Percentiles rank a stretch among this genome's conserved stretches.
phyloP scores from a whole-genome alignment of 345 rosid species.

The Stellera chamaejasme region DNA sequence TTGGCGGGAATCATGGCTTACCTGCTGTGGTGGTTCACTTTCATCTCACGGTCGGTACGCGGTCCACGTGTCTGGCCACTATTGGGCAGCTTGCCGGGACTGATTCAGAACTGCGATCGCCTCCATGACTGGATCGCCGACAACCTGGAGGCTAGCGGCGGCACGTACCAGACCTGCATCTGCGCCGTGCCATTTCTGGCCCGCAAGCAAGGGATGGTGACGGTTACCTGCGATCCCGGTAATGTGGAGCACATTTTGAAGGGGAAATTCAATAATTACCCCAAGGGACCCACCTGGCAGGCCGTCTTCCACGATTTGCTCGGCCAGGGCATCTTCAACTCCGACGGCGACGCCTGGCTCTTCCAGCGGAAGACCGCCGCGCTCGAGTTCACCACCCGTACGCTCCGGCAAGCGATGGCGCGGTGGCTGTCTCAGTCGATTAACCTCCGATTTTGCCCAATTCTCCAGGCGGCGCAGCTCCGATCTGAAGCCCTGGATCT shows the following conservation, averaged over 20 bases:
- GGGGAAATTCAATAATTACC: conserved; percentile 80
- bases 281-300: conserved; percentile 98
- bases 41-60: conserved; percentile 67
- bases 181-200: conserved; percentile 82
- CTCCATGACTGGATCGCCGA: conserved; percentile 98
- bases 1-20: conserved; percentile 65
- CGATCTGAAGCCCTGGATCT: conserved; percentile 55
- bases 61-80: conserved; percentile 96
- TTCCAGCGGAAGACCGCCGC: conserved; percentile 97
- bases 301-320: conserved; percentile 90
- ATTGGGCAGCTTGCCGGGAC: conserved; percentile 87
- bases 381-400: conserved; percentile 90
- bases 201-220: conserved; percentile 82
- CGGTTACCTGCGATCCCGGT: conserved; percentile 93
- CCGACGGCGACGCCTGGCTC: conserved; percentile 92
- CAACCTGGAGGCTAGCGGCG: conserved; percentile 86
- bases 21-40: conserved; percentile 66
- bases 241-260: conserved; percentile 86
- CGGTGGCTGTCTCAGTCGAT: conserved; percentile 89
- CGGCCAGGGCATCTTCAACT: conserved; percentile 89
- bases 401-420: conserved; percentile 97
- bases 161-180: conserved; percentile 97
- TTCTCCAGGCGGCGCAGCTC: conserved; percentile 52
- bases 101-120: conserved; percentile 79
- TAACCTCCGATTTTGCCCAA: conserved; percentile 54